Evolutionary conservation across 148 eudicot species (phyloP).

Genomic region (Arctostaphylos glauca): DNA sequence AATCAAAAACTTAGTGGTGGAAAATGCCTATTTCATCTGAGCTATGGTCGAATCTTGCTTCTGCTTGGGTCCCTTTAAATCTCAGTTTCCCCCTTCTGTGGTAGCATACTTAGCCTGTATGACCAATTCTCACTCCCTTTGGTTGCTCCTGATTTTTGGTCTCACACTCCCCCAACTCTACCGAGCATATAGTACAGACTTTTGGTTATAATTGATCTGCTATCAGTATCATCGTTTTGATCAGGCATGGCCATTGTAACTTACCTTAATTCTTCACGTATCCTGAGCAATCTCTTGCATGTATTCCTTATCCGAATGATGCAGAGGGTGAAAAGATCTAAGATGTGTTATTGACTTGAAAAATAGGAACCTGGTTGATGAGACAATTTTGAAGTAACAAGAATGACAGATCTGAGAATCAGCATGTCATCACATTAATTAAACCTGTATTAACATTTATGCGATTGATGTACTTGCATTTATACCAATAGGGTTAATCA

Average conservation of each 20-base stretch:
- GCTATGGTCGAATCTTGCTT: neutral
- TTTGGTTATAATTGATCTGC: neutral
- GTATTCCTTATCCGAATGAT: neutral
- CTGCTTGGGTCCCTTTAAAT: neutral
- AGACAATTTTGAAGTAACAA: neutral
- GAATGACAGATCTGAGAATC: neutral
- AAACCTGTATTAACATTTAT: neutral
- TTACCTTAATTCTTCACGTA: neutral
- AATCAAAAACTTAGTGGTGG: neutral
- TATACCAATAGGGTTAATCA: neutral
- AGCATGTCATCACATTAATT: neutral
- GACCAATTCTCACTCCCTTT: neutral
- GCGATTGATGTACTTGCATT: neutral
- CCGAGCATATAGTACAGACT: neutral
- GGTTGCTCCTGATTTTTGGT: neutral
- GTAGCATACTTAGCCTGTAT: neutral
- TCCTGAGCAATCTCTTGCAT: slow-evolving; percentile 6
- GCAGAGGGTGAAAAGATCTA: neutral
- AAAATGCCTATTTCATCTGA: neutral
- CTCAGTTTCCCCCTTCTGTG: neutral
- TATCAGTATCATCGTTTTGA: neutral
- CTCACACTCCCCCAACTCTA: neutral
- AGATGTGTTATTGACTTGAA: neutral
- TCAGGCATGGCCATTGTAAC: neutral
- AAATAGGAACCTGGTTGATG: neutral